Conservation (phyloP, 192 early-diverging fungal species). For the Coemansia sp. region DNA sequence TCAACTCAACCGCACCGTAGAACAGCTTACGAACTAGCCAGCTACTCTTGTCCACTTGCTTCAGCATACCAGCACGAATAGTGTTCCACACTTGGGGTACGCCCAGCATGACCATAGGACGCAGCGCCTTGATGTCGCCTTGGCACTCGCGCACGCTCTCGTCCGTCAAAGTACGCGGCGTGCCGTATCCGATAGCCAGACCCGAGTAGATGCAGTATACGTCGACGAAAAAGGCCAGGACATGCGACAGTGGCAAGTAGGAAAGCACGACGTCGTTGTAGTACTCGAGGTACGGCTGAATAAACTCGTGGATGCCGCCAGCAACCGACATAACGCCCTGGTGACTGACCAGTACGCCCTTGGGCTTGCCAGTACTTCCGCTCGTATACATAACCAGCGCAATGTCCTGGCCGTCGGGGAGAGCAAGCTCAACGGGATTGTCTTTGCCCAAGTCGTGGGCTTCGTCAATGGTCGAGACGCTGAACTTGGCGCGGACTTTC, state of each 20-base stretch:
- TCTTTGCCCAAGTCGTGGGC: conserved; percentile 69
- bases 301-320: conserved; percentile 47
- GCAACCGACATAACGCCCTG: conserved; percentile 77
- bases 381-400: conserved; percentile 92
- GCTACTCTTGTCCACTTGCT: conserved; percentile 64
- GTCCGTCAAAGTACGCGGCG: conserved; percentile 72
- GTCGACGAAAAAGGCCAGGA: conserved; percentile 85
- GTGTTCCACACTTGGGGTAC: conserved; percentile 86
- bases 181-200: conserved; percentile 67
- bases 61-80: conserved; percentile 84
- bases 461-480: conserved; percentile 70
- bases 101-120: conserved; percentile 77
- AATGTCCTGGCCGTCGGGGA: conserved; percentile 57
- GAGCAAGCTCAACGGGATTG: conserved; percentile 46
- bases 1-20: conserved; percentile 72
- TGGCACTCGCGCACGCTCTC: conserved; percentile 73
- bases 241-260: conserved; percentile 87
- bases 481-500: conserved; percentile 56
- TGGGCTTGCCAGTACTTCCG: conserved; percentile 91
- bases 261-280: conserved; percentile 65
- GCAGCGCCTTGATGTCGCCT: conserved; percentile 78
- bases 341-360: conserved; percentile 89
- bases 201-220: conserved; percentile 67
- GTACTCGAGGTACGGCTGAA: conserved; percentile 41
- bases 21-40: conserved; percentile 73